Percentiles rank a stretch among this genome's conserved stretches.
These are phyloP conservation scores for Saccharomycodes ludwigii DNA, from an alignment of 805 yeast species.

Conservation along the genomic window DNA sequence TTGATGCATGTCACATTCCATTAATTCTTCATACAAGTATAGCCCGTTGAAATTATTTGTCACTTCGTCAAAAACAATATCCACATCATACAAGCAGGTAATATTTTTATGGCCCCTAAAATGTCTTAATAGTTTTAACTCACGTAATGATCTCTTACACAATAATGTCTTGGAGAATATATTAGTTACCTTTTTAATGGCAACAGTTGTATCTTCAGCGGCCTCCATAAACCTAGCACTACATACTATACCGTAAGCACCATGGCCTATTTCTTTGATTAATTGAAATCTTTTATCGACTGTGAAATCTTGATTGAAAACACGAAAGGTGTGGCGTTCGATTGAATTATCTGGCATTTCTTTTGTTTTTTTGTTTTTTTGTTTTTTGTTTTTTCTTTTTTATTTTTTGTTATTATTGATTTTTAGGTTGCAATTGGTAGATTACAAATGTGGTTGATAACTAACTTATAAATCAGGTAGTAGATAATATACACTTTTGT, in stretches of 20 bases:
- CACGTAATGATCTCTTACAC: constrained; percentile 86
- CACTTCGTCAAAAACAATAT: constrained; percentile 51
- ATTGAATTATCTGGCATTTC: constrained; percentile 18
- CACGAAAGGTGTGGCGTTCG: constrained; percentile 42
- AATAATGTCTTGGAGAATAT: constrained; percentile 83
- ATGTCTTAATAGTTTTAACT: constrained; percentile 78
- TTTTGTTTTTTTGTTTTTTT: background rate
- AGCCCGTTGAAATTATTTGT: constrained; percentile 70
- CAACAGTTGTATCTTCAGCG: constrained; percentile 72
- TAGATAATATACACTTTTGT: no score
- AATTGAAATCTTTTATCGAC: constrained; percentile 82
- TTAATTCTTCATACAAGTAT: constrained; percentile 86
- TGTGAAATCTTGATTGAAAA: constrained; percentile 82
- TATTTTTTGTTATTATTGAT: constrained; percentile 10
- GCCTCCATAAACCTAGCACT: constrained; percentile 74
- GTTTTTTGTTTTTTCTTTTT: no score
- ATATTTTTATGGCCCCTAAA: constrained; percentile 95
- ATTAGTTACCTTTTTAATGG: constrained; percentile 92
- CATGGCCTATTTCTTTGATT: constrained; percentile 91
- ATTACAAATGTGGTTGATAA: background rate
- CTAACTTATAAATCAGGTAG: no score
- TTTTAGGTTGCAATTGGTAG: background rate
- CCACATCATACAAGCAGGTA: constrained; percentile 89
- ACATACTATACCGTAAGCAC: constrained; percentile 96
- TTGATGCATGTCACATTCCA: constrained; percentile 99